Base-by-base conservation (phyloP, 2,329 filamentous ascomycete genomes). In the Penicillium vulpinum region DNA sequence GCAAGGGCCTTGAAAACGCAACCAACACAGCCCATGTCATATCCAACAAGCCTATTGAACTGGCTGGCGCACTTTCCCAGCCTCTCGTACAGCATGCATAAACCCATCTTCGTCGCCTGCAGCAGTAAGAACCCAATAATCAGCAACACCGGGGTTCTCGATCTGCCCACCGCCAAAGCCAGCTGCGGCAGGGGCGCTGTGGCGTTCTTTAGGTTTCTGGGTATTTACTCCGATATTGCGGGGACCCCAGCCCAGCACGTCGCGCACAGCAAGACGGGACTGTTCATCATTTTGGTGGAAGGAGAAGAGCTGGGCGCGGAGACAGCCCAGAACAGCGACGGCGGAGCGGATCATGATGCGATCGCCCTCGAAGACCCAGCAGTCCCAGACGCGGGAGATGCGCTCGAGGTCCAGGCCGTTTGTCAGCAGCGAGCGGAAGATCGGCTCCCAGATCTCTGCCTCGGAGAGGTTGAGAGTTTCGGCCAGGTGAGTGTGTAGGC, bases 291-390 rank as follows among this genome's bases (percentile, higher is more conserved):
- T 64, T 35, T 67, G 61, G 21, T 67, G 68, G 48, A 79, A 71
- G 5, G 71, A 70, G 48, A 77, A 73, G 0, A 80, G 56, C 56
- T 78, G 77, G 3, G 71, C 49, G 59, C 79, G 75, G 13, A 80
- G 67, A 55, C 73, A 72, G 22, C 78, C 77, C 5, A 80, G 63
- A 28, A 77, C 60, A 2, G 77, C 77, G 35, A 79, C 75, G 2
- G 76, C 78, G 3, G 77, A 70, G 28, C 75, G 76, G 47, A 80
- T 76, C 57, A 80, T 70, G 43, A 78, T 74, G 22, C 76, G 73
- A 59, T 87, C 85, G 29, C 83, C 83, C 67, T 87, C 85, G 55
- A 87, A 83, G 2, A 82, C 80, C 70, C 82, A 85, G 50, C 85
- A 80, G 64, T 87, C 85, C 83, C 84, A 86, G 21, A 87, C 74